Evolutionary conservation across 306 rosid genomes (phyloP), one percentile per base, ranked within the genome.

Genomic region (Ammopiptanthus mongolicus): DNA sequence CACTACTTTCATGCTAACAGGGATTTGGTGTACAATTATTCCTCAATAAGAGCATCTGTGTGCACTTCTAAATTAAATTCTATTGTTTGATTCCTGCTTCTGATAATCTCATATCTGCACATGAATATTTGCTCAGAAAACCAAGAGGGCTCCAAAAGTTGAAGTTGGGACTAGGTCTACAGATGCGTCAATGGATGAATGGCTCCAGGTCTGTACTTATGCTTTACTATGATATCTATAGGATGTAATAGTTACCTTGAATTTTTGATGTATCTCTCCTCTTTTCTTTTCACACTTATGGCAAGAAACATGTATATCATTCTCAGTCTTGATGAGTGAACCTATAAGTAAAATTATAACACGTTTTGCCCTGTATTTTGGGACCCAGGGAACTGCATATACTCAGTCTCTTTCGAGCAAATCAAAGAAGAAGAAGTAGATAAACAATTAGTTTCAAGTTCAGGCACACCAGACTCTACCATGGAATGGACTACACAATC

Each of bases 341-440:
- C 18, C 69, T 33, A 22, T 12, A 19, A 4, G 18, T 14, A 57
- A 69, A 25, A 77, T 47, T 58, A 34, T 60, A 48, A 47, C 5
- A 41, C 12, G 8, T 70, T 77, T 19, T 75, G 34, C 48, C 8
- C 64, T 63, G 6, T 42, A 42, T 77, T 79, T 84, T 81, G 64
- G 74, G 78, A 6, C 39, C 18, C 89, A 94, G 98, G 98, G 98
- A 76, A 94, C 98, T 75, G 91, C 98, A 37, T 91, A 74, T 76
- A 62, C 89, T 36, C 87, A 78, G 74, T 81, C 93, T 31, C 80
- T 28, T 12, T 82, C 91, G 0, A 84, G 56, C 90, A 91, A 90
- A 77, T 88, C 91, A 44, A 94, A 90, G 96, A 94, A 94, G 88
- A 93, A 88, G 88, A 85, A 94, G 87, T 83, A 87, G 92, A 85